Conservation (phyloP, 2,329 filamentous ascomycete species). For the Plectosphaerella sp. region DNA sequence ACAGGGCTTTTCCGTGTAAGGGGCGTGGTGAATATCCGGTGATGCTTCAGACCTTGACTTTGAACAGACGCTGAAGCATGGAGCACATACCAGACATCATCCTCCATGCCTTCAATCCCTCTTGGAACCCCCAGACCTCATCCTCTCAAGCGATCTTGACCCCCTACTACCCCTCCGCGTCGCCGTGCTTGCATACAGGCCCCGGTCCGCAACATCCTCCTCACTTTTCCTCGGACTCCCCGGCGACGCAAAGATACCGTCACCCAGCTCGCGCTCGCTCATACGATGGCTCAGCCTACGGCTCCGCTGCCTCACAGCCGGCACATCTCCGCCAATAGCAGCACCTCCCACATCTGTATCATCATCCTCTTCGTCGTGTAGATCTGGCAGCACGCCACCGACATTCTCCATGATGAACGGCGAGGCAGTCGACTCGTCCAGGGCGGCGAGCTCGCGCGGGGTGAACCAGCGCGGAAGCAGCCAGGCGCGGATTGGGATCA, state of each 20-base stretch:
- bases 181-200: constrained; percentile 4
- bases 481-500: constrained; percentile 63
- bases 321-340: neutral
- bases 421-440: constrained; percentile 73
- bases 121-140: neutral
- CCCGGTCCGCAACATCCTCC: constrained; percentile 29
- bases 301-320: constrained; percentile 4
- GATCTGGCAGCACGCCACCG: constrained; percentile 55
- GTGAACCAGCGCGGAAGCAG: constrained; percentile 60
- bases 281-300: constrained; percentile 6
- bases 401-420: constrained; percentile 73
- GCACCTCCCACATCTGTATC: neutral
- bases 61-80: no score
- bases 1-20: no score
- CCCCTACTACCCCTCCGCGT: neutral
- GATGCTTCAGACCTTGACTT: no score
- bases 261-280: constrained; percentile 8
- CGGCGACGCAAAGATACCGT: constrained; percentile 20
- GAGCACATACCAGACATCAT: no score
- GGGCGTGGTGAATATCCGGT: no score
- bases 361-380: constrained; percentile 12
- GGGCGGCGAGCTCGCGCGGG: constrained; percentile 51
- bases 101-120: neutral
- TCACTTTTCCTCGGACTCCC: constrained; percentile 23
- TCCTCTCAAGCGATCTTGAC: neutral